These are phyloP conservation scores for Camellia lanceoleosa DNA, from an alignment of 148 eudicot genomes.

Conservation along the genomic window DNA sequence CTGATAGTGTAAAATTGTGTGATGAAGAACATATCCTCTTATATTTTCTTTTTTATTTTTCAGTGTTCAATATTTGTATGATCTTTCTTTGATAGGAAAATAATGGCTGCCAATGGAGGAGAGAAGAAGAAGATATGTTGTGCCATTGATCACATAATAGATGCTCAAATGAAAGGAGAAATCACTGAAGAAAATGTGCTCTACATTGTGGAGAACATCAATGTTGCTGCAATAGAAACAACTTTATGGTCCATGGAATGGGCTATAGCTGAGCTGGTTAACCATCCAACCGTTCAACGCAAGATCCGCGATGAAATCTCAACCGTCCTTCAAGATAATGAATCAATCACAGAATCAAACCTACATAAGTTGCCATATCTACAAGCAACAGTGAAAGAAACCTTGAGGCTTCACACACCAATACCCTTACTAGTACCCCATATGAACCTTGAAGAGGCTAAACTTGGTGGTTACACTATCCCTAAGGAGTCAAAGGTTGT, in stretches of 20 bases:
- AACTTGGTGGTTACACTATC: slow-evolving; percentile 54
- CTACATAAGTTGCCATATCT: slow-evolving; percentile 50
- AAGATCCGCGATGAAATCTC: slow-evolving; percentile 51
- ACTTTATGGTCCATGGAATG: slow-evolving; percentile 79
- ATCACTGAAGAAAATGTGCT: slow-evolving; percentile 64
- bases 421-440: slow-evolving; percentile 70
- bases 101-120: slow-evolving; percentile 32
- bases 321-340: slow-evolving; percentile 29
- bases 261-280: slow-evolving; percentile 73
- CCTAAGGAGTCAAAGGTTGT: slow-evolving; percentile 62
- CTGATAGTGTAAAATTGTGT: too few relatives aligned
- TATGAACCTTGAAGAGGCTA: slow-evolving; percentile 70
- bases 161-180: slow-evolving; percentile 63
- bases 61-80: neutral
- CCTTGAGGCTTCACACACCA: slow-evolving; percentile 53
- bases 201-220: slow-evolving; percentile 80
- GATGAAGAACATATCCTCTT: too few relatives aligned
- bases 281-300: slow-evolving; percentile 56
- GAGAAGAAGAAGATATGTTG: slow-evolving; percentile 42
- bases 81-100: slow-evolving; percentile 23
- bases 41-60: too few relatives aligned
- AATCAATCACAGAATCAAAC: slow-evolving; percentile 44
- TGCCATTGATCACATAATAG: slow-evolving; percentile 74
- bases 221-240: slow-evolving; percentile 77
- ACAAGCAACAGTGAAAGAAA: slow-evolving; percentile 62